Percentiles rank a stretch among this genome's conserved stretches.
These are phyloP conservation scores for Neurospora terricola DNA, from an alignment of 495 filamentous ascomycete genomes.

Conservation along the genomic window DNA sequence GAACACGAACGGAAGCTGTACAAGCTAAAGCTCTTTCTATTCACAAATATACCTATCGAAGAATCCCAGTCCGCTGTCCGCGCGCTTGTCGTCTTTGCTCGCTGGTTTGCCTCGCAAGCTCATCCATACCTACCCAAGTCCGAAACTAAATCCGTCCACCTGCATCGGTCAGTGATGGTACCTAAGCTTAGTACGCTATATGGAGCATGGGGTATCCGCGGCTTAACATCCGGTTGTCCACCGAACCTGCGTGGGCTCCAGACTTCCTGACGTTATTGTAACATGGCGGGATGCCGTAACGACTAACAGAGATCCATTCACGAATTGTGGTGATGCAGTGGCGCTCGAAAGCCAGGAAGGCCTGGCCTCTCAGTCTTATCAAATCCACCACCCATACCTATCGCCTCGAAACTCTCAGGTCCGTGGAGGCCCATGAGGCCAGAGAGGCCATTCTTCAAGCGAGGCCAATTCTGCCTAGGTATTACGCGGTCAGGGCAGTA, in stretches of 20 bases:
- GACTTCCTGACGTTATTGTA: neutral
- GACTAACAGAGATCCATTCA: neutral
- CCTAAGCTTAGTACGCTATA: neutral
- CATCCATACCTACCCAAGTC: neutral
- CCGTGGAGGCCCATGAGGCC: neutral
- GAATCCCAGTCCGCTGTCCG: neutral
- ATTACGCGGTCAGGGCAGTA: neutral
- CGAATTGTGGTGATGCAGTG: neutral
- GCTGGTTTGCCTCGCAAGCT: neutral
- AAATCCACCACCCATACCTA: neutral
- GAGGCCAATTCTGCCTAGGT: neutral
- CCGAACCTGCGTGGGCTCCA: neutral
- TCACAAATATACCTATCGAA: neutral
- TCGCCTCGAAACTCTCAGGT: neutral
- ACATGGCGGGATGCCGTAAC: neutral
- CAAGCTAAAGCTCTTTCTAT: neutral
- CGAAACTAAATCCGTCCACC: neutral
- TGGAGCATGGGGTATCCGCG: neutral
- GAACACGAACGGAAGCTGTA: neutral
- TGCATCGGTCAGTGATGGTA: neutral
- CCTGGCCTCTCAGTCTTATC: neutral
- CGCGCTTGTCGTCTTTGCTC: neutral
- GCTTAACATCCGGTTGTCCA: neutral
- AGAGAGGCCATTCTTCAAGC: neutral
- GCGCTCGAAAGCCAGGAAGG: neutral